Evolutionary conservation across 768 basidiomycete genomes (phyloP), one percentile per base, ranked within the genome.

Genomic region (Boletus rufocinnamomeus): DNA sequence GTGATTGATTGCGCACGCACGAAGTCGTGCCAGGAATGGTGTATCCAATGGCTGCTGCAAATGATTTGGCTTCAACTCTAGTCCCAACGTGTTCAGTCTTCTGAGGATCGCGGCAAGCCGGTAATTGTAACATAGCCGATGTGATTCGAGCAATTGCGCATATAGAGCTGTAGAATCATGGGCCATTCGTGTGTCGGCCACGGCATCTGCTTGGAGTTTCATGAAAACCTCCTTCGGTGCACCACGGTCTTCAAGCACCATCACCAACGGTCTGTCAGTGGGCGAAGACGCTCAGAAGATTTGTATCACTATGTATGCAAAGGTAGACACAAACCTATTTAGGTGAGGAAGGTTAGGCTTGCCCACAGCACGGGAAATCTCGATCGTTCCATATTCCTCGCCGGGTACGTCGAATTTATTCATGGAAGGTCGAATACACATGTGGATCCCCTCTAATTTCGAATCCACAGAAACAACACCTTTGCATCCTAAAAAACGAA

Each of bases 401-500:
- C 77, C 69, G 1, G 73, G 80, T 7, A 80, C 83, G 17, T 79
- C 72, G 60, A 93, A 93, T 63, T 94, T 94, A 37, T 79, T 80
- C 90, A 93, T 93, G 0, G 88, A 89, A 7, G 74, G 72, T 35
- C 92, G 78, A 10, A 92, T 67, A 30, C 86, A 80, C 87, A 94
- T 89, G 19, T 79, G 80, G 50, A 86, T 82, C 0, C 84, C 84
- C 44, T 72, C 62, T 17, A 75, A 63, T 48, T 74, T 73, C 49
- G 80, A 74, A 64, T 94, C 91, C 13, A 93, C 79, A 5, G 75
- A 79, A 1, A 94, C 88, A 25, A 94, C 83, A 0, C 93, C 93
- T 71, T 95, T 95, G 72, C 80, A 91, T 21, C 90, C 92, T 46
- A 93, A 69, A 68, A 93, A 89, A 47, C 93, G 84, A 50, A 93